Evolutionary conservation across 352 stramenopile genomes (phyloP).

Genomic region (Globisporangium parvum): DNA sequence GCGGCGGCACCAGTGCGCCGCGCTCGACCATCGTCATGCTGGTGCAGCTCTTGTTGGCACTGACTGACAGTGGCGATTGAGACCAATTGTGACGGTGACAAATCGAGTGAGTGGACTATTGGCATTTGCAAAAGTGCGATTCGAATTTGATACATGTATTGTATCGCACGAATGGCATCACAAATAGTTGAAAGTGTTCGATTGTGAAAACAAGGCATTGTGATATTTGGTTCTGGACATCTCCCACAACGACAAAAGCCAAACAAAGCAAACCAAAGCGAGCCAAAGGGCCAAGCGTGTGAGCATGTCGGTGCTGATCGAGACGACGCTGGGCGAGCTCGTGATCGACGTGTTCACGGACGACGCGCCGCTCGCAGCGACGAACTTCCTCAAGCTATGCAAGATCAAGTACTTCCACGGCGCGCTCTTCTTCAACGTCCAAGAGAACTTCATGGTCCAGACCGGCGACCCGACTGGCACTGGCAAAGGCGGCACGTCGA

Average conservation of each 20-base stretch:
- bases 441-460: constrained; percentile 94
- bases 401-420: constrained; percentile 94
- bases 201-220: too few species aligned
- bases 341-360: constrained; percentile 91
- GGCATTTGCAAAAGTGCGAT: too few species aligned
- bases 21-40: too few species aligned
- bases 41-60: too few species aligned
- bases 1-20: too few species aligned
- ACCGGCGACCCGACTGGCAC: constrained; percentile 89
- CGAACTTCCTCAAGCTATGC: constrained; percentile 96
- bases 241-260: not conserved
- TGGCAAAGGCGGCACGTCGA: constrained; percentile 91
- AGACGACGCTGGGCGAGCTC: constrained; percentile 88
- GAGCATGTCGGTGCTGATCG: constrained; percentile 90
- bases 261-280: not conserved
- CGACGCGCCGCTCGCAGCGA: constrained; percentile 68
- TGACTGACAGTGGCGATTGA: too few species aligned
- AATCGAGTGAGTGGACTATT: too few species aligned
- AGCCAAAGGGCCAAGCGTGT: not conserved
- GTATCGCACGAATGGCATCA: too few species aligned
- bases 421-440: constrained; percentile 94
- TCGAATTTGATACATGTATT: too few species aligned
- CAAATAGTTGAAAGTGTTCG: too few species aligned
- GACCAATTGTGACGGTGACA: too few species aligned
- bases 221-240: too few species aligned